Conservation (phyloP, 306 rosid genomes). For the Quercus glauca region DNA sequence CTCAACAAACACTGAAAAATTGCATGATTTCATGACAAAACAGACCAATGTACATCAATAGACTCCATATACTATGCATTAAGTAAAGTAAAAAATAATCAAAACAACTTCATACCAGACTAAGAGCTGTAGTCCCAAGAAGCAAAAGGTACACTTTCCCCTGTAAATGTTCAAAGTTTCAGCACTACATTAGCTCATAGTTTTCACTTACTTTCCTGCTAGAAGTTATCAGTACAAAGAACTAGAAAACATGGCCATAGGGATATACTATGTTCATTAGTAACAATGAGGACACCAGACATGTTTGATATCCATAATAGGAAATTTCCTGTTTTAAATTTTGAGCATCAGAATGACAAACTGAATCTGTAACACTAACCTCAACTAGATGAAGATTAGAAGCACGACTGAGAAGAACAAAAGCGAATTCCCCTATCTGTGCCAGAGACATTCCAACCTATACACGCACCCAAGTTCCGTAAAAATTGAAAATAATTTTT, state of each 20-base stretch:
- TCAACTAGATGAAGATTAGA: constrained; percentile 98
- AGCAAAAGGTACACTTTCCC: constrained; percentile 57
- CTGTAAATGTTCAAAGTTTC: constrained; percentile 32
- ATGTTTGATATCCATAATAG: neutral
- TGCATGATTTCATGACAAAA: neutral
- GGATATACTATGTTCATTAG: neutral
- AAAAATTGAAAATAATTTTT: constrained; percentile 34
- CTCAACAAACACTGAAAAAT: neutral
- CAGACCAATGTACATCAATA: neutral
- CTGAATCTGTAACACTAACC: constrained; percentile 47
- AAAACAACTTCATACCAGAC: constrained; percentile 39
- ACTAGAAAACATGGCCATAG: neutral
- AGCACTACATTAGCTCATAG: neutral
- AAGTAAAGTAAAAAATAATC: neutral
- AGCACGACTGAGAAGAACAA: constrained; percentile 98
- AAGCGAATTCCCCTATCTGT: constrained; percentile 95
- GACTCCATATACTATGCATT: neutral
- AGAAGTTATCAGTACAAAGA: neutral
- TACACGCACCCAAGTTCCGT: constrained; percentile 55
- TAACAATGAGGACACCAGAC: neutral
- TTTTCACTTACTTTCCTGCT: neutral
- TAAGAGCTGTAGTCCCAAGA: constrained; percentile 61
- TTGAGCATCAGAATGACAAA: neutral
- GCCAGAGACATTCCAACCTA: constrained; percentile 98
- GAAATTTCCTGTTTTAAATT: neutral